A percentile compares a stretch with the other conserved stretches of the same genome.
Evolutionary conservation across 495 filamentous ascomycete species (phyloP).

Genomic region (Acidomyces sp.): DNA sequence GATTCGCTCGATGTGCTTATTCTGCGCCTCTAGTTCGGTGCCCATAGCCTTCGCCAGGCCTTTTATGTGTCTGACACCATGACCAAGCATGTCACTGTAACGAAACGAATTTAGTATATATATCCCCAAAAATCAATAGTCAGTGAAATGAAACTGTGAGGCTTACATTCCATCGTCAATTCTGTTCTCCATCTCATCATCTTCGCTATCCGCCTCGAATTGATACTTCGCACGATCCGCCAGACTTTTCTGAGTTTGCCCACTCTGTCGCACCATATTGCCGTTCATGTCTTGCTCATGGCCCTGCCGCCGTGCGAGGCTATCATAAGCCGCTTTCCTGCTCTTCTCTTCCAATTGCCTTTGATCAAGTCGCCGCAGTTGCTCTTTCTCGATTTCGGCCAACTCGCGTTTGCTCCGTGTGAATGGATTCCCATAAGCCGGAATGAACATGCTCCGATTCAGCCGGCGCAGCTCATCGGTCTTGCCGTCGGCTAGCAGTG

Average conservation of each 20-base stretch:
- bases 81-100: conserved; percentile 22
- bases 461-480: conserved; percentile 60
- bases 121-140: conserved; percentile 21
- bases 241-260: conserved; percentile 32
- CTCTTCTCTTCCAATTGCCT: conserved; percentile 60
- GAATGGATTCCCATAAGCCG: conserved; percentile 63
- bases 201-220: conserved; percentile 63
- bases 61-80: conserved; percentile 51
- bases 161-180: conserved; percentile 29
- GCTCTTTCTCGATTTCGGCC: conserved; percentile 45
- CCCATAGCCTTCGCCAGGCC: conserved; percentile 55
- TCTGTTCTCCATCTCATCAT: conserved; percentile 58
- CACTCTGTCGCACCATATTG: conserved; percentile 8
- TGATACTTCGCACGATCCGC: conserved; percentile 63
- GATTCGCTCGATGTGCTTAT: conserved; percentile 60
- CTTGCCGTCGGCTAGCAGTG: conserved; percentile 59
- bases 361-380: conserved; percentile 46
- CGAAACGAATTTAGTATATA: too few relatives aligned
- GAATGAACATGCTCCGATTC: conserved; percentile 72
- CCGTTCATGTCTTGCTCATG: conserved; percentile 38
- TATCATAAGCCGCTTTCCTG: conserved; percentile 47
- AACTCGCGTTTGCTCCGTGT: conserved; percentile 38
- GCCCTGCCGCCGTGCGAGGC: conserved; percentile 46
- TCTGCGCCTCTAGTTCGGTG: conserved; percentile 61
- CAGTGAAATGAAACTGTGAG: background rate